These are phyloP conservation scores for Arabis alpina DNA, from an alignment of 345 rosid genomes.

Conservation along the genomic window DNA sequence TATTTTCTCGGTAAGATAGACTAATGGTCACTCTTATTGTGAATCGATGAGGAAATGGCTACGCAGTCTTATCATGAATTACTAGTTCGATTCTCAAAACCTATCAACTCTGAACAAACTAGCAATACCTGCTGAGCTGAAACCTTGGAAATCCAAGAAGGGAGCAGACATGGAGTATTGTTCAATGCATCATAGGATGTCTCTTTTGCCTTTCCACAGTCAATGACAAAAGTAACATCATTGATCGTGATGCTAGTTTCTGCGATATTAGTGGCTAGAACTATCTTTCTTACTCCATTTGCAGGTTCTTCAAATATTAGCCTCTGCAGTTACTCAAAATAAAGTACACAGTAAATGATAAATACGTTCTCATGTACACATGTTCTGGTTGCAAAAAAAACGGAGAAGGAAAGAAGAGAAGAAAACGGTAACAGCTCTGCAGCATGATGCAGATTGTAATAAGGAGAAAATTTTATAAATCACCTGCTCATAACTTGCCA, in stretches of 20 bases:
- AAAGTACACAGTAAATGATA: constrained; percentile 19
- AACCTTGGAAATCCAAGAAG: constrained; percentile 93
- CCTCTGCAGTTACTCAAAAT: constrained; percentile 58
- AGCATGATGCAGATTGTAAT: constrained; percentile 16
- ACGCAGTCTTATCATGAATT: background rate
- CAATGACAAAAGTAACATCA: constrained; percentile 87
- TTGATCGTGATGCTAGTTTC: constrained; percentile 96
- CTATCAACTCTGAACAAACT: constrained; percentile 19
- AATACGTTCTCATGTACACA: constrained; percentile 2
- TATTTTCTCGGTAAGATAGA: background rate
- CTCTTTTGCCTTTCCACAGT: constrained; percentile 97
- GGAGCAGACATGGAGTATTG: constrained; percentile 93
- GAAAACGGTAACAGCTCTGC: constrained; percentile 17
- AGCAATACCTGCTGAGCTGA: constrained; percentile 87
- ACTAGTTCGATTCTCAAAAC: constrained; percentile 9
- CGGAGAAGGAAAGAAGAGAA: background rate
- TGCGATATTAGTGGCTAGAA: constrained; percentile 90
- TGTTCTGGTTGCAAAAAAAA: background rate
- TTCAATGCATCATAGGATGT: constrained; percentile 93
- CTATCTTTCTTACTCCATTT: constrained; percentile 82
- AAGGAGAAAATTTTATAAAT: background rate
- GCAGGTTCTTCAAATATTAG: constrained; percentile 86
- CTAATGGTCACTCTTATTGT: constrained; percentile 13
- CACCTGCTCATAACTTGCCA: constrained; percentile 98
- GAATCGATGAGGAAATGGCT: constrained; percentile 6